A percentile compares a stretch with the other conserved stretches of the same genome.
Conservation (phyloP, 331 rosid species). For the Prunus yedoensis region DNA sequence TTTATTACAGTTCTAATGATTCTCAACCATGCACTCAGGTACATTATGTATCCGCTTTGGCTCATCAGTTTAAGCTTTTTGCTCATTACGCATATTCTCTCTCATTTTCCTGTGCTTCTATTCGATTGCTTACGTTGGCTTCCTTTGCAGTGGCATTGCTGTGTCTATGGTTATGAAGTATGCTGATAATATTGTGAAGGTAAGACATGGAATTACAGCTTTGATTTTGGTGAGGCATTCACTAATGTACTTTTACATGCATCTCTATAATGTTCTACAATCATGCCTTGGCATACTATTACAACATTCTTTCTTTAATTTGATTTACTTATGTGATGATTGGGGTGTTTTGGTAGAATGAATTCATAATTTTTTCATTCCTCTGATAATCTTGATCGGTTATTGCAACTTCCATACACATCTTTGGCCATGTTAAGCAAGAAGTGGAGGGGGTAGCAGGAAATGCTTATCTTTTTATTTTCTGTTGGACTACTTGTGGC, state of each 20-base stretch:
- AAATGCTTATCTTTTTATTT: no score
- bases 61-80: slow-evolving; percentile 20
- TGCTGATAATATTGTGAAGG: slow-evolving; percentile 98
- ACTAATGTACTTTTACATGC: neutral
- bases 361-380: no score
- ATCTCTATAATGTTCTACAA: slow-evolving; percentile 3
- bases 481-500: no score
- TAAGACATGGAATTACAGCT: slow-evolving; percentile 35
- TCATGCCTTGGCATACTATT: neutral
- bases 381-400: no score
- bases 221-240: neutral
- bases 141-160: slow-evolving; percentile 84
- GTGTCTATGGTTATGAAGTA: slow-evolving; percentile 98
- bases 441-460: no score
- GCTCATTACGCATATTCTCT: slow-evolving; percentile 15
- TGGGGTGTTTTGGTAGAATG: no score
- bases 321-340: no score
- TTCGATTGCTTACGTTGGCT: slow-evolving; percentile 7
- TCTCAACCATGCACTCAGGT: slow-evolving; percentile 96
- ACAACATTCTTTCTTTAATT: no score
- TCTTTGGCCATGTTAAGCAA: no score
- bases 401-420: no score
- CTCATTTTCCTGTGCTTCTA: neutral
- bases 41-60: slow-evolving; percentile 21
- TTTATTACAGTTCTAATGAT: slow-evolving; percentile 87